A percentile compares a stretch with the other conserved stretches of the same genome.
These are phyloP conservation scores for Fusarium veterinarium DNA, from an alignment of 2,329 filamentous ascomycete species.

Conservation along the genomic window DNA sequence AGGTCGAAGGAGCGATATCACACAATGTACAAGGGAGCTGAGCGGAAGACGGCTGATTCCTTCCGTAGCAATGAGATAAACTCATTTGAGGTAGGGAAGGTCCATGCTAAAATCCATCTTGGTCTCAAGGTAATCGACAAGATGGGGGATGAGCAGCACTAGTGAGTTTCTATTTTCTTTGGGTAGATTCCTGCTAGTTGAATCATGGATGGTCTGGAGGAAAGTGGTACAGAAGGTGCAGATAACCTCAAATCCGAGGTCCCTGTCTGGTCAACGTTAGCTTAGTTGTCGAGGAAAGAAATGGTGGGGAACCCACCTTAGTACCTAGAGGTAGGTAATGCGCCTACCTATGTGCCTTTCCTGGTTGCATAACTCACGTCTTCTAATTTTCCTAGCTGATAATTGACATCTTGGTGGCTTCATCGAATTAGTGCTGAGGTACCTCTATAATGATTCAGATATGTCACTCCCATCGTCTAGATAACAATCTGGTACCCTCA, in stretches of 20 bases:
- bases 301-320: conserved; percentile 8
- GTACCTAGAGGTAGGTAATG: neutral
- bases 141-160: neutral
- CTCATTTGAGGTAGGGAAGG: neutral
- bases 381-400: conserved; percentile 8
- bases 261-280: conserved; percentile 18
- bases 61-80: conserved; percentile 20
- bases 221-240: conserved; percentile 20
- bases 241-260: conserved; percentile 31
- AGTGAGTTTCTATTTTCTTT: neutral
- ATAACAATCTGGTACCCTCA: neutral
- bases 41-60: conserved; percentile 21
- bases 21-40: conserved; percentile 23
- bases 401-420: conserved; percentile 20
- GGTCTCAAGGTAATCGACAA: neutral
- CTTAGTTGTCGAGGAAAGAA: conserved; percentile 26
- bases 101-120: conserved; percentile 1
- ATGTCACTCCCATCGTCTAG: conserved; percentile 10
- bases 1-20: conserved; percentile 35
- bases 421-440: neutral
- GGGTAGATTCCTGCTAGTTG: conserved; percentile 3
- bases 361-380: conserved; percentile 1
- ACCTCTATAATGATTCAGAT: neutral
- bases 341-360: neutral
- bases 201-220: conserved; percentile 4